Evolutionary conservation across 495 filamentous ascomycete species (phyloP).

Genomic region (Xylaria castorea): DNA sequence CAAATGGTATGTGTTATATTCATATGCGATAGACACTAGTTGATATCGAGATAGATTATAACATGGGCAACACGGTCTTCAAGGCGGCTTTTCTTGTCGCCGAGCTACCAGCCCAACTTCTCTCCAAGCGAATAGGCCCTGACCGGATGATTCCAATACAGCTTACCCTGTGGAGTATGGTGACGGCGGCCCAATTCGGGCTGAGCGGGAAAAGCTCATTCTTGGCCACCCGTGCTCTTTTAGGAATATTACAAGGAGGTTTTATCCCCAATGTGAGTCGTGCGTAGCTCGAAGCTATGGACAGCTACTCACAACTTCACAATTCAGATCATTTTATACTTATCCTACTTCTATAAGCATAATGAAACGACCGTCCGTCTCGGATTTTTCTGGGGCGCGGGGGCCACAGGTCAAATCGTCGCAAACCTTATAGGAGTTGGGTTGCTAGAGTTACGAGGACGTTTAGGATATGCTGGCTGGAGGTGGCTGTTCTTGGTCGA

Average conservation of each 20-base stretch:
- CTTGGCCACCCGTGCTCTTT: slow-evolving; percentile 63
- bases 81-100: slow-evolving; percentile 68
- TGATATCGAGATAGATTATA: slow-evolving; percentile 59
- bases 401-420: slow-evolving; percentile 67
- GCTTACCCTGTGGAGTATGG: slow-evolving; percentile 76
- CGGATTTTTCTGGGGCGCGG: slow-evolving; percentile 67
- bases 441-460: slow-evolving; percentile 68
- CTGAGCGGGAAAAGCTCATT: slow-evolving; percentile 64
- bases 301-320: not conserved
- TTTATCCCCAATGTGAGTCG: slow-evolving; percentile 55
- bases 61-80: slow-evolving; percentile 77
- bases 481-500: slow-evolving; percentile 69
- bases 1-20: slow-evolving; percentile 58
- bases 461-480: slow-evolving; percentile 70
- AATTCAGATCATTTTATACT: slow-evolving; percentile 31
- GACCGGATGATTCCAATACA: slow-evolving; percentile 83
- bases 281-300: not conserved
- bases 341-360: slow-evolving; percentile 44
- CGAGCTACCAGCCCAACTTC: slow-evolving; percentile 75
- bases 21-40: not conserved
- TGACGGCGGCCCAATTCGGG: slow-evolving; percentile 70
- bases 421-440: slow-evolving; percentile 74
- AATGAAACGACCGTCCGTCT: slow-evolving; percentile 46
- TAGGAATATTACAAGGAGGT: slow-evolving; percentile 76
- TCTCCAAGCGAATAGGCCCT: slow-evolving; percentile 75